Conservation (phyloP, 495 filamentous ascomycete genomes). For the Staphylotrichum tortipilum region DNA sequence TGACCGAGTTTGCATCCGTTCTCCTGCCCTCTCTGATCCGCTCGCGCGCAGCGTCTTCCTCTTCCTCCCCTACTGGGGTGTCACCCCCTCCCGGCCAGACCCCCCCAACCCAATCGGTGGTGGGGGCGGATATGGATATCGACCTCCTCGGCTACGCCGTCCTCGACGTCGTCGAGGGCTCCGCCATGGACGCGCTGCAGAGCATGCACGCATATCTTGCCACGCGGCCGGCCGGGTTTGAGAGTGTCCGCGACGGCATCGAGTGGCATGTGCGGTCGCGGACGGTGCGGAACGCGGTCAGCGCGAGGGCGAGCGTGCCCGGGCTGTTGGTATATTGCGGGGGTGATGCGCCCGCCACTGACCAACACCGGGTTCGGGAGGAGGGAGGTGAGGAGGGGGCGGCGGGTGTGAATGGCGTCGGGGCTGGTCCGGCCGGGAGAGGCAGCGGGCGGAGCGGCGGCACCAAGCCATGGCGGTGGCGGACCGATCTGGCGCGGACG, state of each 20-base stretch:
- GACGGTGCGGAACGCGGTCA: slow-evolving; percentile 73
- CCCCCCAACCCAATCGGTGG: background rate
- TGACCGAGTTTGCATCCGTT: slow-evolving; percentile 64
- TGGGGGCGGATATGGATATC: background rate
- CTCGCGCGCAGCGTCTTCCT: background rate
- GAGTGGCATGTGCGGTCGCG: slow-evolving; percentile 93
- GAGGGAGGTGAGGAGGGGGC: slow-evolving; percentile 3
- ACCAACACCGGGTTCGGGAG: slow-evolving; percentile 10
- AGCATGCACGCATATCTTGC: slow-evolving; percentile 89
- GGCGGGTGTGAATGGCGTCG: background rate
- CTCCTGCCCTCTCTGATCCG: background rate
- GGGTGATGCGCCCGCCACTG: slow-evolving; percentile 22
- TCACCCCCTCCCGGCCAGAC: background rate
- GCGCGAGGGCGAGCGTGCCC: slow-evolving; percentile 81
- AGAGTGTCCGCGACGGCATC: slow-evolving; percentile 65
- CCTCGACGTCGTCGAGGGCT: slow-evolving; percentile 89
- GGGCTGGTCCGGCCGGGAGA: background rate
- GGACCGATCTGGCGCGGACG: slow-evolving; percentile 74
- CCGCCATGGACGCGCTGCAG: slow-evolving; percentile 80
- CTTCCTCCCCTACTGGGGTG: background rate
- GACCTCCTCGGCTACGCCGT: slow-evolving; percentile 76
- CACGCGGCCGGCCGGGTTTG: slow-evolving; percentile 72
- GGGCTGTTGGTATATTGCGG: slow-evolving; percentile 58
- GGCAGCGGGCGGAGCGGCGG: background rate
- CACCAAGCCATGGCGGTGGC: slow-evolving; percentile 64